Evolutionary conservation across 2,329 filamentous ascomycete genomes (phyloP), one percentile per base, ranked within the genome.

Genomic region (Westerdykella ornata): DNA sequence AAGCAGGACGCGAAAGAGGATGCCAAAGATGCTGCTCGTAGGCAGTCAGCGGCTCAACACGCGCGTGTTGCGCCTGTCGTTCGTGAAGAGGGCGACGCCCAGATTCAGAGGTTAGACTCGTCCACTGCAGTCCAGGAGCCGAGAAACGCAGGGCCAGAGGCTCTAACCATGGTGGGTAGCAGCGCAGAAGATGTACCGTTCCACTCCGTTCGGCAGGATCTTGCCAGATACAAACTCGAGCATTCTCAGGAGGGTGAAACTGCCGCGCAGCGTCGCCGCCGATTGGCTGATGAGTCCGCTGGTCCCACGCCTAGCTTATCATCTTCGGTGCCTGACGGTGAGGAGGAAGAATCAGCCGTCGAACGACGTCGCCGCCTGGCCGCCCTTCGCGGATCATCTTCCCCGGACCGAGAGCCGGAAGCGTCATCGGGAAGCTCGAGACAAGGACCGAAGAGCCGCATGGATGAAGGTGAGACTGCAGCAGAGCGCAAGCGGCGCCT

Each of bases 401-500:
- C 41, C 42, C 48, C 45, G 39, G 22, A 26, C 2, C 12, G 16
- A 7, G 34, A 15, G 3, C 22, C 3, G 4, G 22, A 26, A 2
- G 30, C 14, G 30, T 33, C 30, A 7, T 13, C 45, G 7, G 18
- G 36, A 12, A 45, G 51, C 18, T 47, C 40, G 2, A 16, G 52
- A 22, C 39, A 45, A 12, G 45, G 31, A 13, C 56, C 50, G 13
- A 51, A 52, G 32, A 41, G 38, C 12, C 54, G 35, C 34, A 59
- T 59, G 44, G 72, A 74, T 1, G 71, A 70, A 26, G 72, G 68
- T 26, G 85, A 89, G 66, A 88, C 84, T 0, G 81, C 84, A 0
- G 85, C 85, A 0, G 86, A 90, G 63, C 73, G 82, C 42, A 75
- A 84, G 31, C 73, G 86, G 39, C 77, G 86, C 53, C 80, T 88